These are phyloP conservation scores for Alternaria metachromatica DNA, from an alignment of 2,329 filamentous ascomycete genomes.

Conservation along the genomic window DNA sequence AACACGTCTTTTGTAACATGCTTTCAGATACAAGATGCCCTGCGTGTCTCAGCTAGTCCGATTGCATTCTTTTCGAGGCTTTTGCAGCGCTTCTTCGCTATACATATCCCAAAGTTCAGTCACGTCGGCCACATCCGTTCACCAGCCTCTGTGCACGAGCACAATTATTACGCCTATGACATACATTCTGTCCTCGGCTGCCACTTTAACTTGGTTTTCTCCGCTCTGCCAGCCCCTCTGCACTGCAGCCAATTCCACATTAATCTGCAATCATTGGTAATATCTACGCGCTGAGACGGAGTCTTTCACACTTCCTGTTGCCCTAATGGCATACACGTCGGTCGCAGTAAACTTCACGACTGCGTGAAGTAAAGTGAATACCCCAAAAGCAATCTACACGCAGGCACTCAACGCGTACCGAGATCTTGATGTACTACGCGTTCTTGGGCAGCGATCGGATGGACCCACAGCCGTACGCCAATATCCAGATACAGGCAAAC, in stretches of 20 bases:
- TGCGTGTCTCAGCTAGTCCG: conserved; percentile 3
- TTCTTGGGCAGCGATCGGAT: not conserved
- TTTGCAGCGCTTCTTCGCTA: not conserved
- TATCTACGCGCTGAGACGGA: conserved; percentile 26
- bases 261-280: conserved; percentile 32
- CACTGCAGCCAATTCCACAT: conserved; percentile 34
- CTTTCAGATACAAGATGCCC: not conserved
- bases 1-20: conserved; percentile 5
- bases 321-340: conserved; percentile 12
- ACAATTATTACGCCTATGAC: conserved; percentile 32
- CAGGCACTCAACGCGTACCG: not conserved
- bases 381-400: not conserved
- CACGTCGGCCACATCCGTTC: conserved; percentile 22
- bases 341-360: not conserved
- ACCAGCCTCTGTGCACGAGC: conserved; percentile 39
- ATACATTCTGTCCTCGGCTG: conserved; percentile 39
- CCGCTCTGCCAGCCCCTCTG: conserved; percentile 46
- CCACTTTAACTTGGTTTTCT: conserved; percentile 34
- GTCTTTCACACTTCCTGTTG: conserved; percentile 18
- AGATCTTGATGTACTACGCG: not conserved
- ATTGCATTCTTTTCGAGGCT: not conserved
- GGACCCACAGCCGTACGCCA: conserved; percentile 6
- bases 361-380: not conserved
- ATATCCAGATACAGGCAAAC: conserved; percentile 16
- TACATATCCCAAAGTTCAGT: conserved; percentile 7